phyloP scores from a whole-genome alignment of 345 rosid genomes.

The Litchi chinensis region DNA sequence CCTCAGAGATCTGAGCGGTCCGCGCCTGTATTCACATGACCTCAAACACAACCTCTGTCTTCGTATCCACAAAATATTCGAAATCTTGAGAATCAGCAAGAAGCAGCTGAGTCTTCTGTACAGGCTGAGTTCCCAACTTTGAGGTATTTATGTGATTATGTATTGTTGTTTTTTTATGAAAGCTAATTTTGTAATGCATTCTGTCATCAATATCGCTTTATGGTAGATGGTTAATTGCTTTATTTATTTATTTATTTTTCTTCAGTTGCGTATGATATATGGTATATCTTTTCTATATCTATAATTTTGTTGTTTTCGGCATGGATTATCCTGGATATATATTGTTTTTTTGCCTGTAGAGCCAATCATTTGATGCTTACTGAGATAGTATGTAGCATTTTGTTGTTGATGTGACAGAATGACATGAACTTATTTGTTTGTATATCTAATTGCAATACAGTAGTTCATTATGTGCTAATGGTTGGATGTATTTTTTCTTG shows the following conservation, averaged over 20 bases:
- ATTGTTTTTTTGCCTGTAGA: neutral
- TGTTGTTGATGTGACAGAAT: neutral
- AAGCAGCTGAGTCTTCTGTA: constrained; percentile 67
- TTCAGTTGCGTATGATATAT: neutral
- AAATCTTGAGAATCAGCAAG: constrained; percentile 55
- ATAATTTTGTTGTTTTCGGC: no score
- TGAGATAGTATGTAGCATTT: neutral
- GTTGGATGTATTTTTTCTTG: neutral
- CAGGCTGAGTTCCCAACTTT: constrained; percentile 89
- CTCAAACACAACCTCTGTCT: constrained; percentile 87
- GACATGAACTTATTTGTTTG: neutral
- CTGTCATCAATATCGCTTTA: neutral
- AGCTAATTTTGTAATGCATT: neutral
- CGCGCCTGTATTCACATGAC: constrained; percentile 93
- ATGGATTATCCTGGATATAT: no score
- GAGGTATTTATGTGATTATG: constrained; percentile 50
- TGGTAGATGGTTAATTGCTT: neutral
- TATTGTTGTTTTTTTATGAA: constrained; percentile 17
- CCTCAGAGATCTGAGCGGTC: constrained; percentile 91
- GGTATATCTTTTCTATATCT: neutral
- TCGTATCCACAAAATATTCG: constrained; percentile 82
- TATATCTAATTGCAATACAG: neutral
- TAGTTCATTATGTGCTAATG: constrained; percentile 1
- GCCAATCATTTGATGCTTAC: neutral
- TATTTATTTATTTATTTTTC: neutral